Percentiles rank a stretch among this genome's conserved stretches.
These are phyloP conservation scores for Solanum acaule DNA, from an alignment of 257 asterid genomes.

Conservation along the genomic window DNA sequence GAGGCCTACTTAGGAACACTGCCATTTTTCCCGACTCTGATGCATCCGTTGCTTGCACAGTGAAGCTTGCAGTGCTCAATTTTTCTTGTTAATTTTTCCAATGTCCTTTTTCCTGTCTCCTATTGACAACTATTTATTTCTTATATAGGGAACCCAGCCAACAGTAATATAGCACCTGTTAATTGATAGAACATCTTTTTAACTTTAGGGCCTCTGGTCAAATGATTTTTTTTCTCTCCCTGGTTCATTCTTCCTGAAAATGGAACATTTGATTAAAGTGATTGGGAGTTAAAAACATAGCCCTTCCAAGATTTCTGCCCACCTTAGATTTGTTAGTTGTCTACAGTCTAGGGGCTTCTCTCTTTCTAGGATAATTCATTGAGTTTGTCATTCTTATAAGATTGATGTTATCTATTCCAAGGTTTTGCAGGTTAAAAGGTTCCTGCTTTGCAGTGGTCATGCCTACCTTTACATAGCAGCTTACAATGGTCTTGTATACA, in stretches of 20 bases:
- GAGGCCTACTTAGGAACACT: background rate
- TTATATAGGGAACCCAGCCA: background rate
- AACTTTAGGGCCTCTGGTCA: background rate
- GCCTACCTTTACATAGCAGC: slow-evolving; percentile 3
- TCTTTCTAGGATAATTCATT: background rate
- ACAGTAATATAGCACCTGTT: background rate
- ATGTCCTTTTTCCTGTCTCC: background rate
- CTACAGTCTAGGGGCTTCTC: background rate
- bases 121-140: background rate
- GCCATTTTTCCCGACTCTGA: background rate
- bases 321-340: background rate
- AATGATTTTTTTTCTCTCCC: background rate
- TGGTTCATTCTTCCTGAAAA: background rate
- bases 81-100: background rate
- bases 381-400: background rate
- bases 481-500: slow-evolving; percentile 8
- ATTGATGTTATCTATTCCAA: background rate
- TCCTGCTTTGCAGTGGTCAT: slow-evolving; percentile 5
- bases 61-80: background rate
- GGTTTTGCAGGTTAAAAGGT: slow-evolving; percentile 10
- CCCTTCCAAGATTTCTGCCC: background rate
- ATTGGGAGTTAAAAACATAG: background rate
- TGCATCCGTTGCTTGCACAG: background rate
- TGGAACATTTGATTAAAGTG: background rate
- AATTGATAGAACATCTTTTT: background rate